Conservation (phyloP, 1,139 yeast species). For the Yamadazyma dushanensis region DNA sequence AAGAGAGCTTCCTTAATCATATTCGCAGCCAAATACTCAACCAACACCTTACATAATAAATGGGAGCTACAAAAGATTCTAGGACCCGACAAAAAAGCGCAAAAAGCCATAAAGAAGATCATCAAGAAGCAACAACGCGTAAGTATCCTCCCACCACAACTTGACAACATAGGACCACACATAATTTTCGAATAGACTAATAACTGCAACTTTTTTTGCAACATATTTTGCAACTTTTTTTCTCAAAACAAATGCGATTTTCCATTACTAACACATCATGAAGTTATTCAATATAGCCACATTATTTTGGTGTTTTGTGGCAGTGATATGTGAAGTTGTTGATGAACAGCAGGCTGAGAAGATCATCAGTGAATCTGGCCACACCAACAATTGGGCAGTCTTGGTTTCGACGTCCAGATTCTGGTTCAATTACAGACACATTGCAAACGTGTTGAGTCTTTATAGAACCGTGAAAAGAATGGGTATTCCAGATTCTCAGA, state of each 20-base stretch:
- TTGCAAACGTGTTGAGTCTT: conserved; percentile 94
- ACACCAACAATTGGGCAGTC: conserved; percentile 93
- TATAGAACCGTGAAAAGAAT: conserved; percentile 92
- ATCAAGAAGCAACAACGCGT: not conserved
- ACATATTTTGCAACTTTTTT: not conserved
- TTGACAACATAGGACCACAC: not conserved
- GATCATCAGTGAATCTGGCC: conserved; percentile 42
- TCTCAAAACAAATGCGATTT: not conserved
- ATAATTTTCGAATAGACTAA: not conserved
- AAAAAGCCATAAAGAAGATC: conserved; percentile 1
- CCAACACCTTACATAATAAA: conserved; percentile 23
- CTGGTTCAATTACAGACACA: conserved; percentile 97
- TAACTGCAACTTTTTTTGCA: too few species aligned
- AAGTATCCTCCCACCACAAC: not conserved
- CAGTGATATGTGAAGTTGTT: conserved; percentile 5
- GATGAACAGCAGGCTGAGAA: conserved; percentile 23
- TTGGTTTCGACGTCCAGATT: conserved; percentile 92
- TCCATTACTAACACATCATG: conserved; percentile 4
- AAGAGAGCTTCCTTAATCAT: conserved; percentile 44
- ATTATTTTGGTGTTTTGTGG: not conserved
- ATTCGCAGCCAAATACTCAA: conserved; percentile 41
- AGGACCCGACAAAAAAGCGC: conserved; percentile 23
- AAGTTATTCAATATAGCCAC: conserved; percentile 2
- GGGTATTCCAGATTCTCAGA: conserved; percentile 97
- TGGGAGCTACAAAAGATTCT: conserved; percentile 33